These are phyloP conservation scores for Parmelia sp. DNA, from an alignment of 495 filamentous ascomycete species.

Conservation along the genomic window DNA sequence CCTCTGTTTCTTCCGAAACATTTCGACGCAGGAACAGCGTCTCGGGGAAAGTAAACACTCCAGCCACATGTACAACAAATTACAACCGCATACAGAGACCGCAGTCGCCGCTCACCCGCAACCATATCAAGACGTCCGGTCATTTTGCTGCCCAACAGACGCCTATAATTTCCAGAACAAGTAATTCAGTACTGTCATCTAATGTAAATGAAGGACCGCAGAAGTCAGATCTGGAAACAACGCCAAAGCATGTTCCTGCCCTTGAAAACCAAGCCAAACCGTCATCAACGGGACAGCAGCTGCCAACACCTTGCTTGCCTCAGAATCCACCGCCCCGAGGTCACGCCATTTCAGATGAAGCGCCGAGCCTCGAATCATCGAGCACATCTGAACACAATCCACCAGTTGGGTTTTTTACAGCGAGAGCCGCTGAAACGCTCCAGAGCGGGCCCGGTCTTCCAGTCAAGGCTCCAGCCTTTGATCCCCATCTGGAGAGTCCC, in stretches of 20 bases:
- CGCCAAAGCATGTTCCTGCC: slow-evolving; percentile 31
- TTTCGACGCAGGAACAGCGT: slow-evolving; percentile 15
- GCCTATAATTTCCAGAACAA: not conserved
- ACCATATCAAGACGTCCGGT: not conserved
- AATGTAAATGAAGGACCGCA: not conserved
- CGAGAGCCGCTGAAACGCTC: slow-evolving; percentile 57
- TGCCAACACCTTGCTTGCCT: slow-evolving; percentile 21
- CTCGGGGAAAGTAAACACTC: not conserved
- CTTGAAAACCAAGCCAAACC: slow-evolving; percentile 27
- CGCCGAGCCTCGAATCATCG: slow-evolving; percentile 18
- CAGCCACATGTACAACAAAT: slow-evolving; percentile 4
- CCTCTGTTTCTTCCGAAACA: slow-evolving; percentile 5
- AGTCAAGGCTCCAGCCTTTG: slow-evolving; percentile 56
- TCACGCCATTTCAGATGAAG: not conserved
- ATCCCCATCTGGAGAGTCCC: slow-evolving; percentile 75
- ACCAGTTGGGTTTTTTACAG: slow-evolving; percentile 67
- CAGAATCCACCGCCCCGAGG: not conserved
- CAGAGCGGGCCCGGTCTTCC: slow-evolving; percentile 34
- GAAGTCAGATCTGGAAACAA: slow-evolving; percentile 17
- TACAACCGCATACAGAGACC: slow-evolving; percentile 6
- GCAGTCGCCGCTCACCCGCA: not conserved
- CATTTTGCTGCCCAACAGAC: slow-evolving; percentile 5
- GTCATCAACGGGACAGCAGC: slow-evolving; percentile 20
- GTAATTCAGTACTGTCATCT: not conserved
- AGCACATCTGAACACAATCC: slow-evolving; percentile 24